Evolutionary conservation across 257 asterid species (phyloP).

Genomic region (Scutellaria galericulata): DNA sequence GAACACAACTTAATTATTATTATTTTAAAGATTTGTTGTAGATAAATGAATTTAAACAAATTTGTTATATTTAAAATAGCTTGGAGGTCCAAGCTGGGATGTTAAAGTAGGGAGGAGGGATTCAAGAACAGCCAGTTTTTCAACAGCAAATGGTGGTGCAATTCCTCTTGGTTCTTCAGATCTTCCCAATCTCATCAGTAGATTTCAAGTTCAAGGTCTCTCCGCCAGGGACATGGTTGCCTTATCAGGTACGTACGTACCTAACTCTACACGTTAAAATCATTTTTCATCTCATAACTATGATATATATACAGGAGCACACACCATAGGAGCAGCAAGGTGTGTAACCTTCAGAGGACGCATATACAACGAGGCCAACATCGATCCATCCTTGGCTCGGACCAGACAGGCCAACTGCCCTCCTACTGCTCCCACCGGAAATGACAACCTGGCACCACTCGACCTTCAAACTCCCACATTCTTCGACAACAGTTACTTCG

Average conservation of each 20-base stretch:
- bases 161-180: background rate
- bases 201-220: slow-evolving; percentile 44
- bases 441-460: slow-evolving; percentile 43
- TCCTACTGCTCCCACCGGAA: slow-evolving; percentile 27
- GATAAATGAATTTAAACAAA: background rate
- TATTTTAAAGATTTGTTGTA: too few relatives aligned
- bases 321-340: slow-evolving; percentile 55
- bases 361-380: slow-evolving; percentile 50
- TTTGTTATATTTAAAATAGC: slow-evolving; percentile 29
- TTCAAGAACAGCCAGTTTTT: slow-evolving; percentile 58
- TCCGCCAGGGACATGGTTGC: slow-evolving; percentile 61
- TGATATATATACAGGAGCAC: slow-evolving; percentile 41
- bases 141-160: slow-evolving; percentile 41
- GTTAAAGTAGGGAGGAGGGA: slow-evolving; percentile 68
- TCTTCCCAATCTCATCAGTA: slow-evolving; percentile 35
- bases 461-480: slow-evolving; percentile 35
- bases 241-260: slow-evolving; percentile 57
- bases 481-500: slow-evolving; percentile 44
- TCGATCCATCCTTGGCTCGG: slow-evolving; percentile 40
- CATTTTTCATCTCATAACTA: too few relatives aligned
- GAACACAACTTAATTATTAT: too few relatives aligned
- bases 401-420: slow-evolving; percentile 44
- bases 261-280: too few relatives aligned
- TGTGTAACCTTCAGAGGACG: slow-evolving; percentile 43
- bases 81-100: slow-evolving; percentile 64